Base-by-base conservation (phyloP, 148 eudicot genomes). In the Pouteria glomerata region DNA sequence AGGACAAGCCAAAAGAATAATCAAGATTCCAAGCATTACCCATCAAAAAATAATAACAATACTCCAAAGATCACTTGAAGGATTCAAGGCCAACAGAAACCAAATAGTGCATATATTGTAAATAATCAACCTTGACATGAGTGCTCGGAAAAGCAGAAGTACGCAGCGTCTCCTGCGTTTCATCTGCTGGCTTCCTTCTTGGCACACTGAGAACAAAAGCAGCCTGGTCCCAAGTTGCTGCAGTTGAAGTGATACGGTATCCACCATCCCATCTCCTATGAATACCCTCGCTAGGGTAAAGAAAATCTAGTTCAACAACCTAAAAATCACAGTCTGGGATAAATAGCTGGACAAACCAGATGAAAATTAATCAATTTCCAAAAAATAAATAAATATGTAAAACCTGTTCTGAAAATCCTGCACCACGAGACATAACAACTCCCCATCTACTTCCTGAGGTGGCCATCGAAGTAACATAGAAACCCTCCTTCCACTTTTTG, bases 211-310 rank as follows among this genome's bases (percentile, higher is more conserved):
- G 78, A 39, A 84, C 74, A 55, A 84, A 42, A 33, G 84, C 87
- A 69, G 84, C 63, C 73, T 84, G 84, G 42, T 81, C 87, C 41
- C 34, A 66, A n/a, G 87, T 84, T 30, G 87, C 87, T 16, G 80
- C 87, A 42, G 87, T 80, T 57, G 84, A 56, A 55, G 87, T 84
- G 61, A 84, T 84, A 48, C 84, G 87, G 30, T 84, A 84, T 51
- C 84, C 84, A 62, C 67, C 71, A 65, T 84, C 87, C 87, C 84
- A 84, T 50, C 87, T 70, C 57, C 75, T 65, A 63, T 84, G 87
- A 39, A 84, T 79, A 70, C 44, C 59, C 53, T 18, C 58, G 23
- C 63, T 70, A 55, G 58, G 58, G 30, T 62, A 16, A 55, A 55
- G 58, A 55, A 55, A 55, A 55, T 55, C 58, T 2, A 55, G 58